Conservation (phyloP, 2,329 filamentous ascomycete genomes). For the Leptographium galeiforme region DNA sequence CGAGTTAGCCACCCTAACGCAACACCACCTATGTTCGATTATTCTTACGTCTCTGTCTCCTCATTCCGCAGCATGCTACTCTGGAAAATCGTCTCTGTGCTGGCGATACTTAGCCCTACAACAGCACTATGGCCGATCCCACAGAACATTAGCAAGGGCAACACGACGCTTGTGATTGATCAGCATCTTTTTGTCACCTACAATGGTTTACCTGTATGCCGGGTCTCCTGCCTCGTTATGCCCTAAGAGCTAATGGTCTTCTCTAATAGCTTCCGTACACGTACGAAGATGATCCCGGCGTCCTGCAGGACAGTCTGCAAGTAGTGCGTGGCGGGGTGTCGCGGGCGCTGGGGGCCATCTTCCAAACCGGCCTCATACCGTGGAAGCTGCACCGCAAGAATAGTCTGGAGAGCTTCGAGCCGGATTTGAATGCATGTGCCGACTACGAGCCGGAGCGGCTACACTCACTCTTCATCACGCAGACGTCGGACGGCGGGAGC, state of each 20-base stretch:
- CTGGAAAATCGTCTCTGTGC: slow-evolving; percentile 20
- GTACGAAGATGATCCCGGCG: slow-evolving; percentile 27
- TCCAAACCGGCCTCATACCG: slow-evolving; percentile 56
- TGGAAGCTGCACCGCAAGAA: slow-evolving; percentile 63
- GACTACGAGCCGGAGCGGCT: slow-evolving; percentile 32
- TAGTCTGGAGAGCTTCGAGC: slow-evolving; percentile 46
- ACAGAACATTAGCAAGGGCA: slow-evolving; percentile 34
- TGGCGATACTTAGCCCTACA: slow-evolving; percentile 25
- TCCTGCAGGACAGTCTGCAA: slow-evolving; percentile 32
- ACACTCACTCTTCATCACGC: slow-evolving; percentile 45
- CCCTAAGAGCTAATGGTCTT: slow-evolving; percentile 1
- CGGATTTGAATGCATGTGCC: slow-evolving; percentile 22
- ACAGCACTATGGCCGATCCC: slow-evolving; percentile 49
- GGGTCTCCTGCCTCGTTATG: slow-evolving; percentile 14
- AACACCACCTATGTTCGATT: no score
- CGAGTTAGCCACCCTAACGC: no score
- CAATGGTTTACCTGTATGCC: slow-evolving; percentile 43
- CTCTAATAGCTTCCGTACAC: slow-evolving; percentile 32
- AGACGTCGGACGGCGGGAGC: slow-evolving; percentile 40
- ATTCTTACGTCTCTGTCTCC: no score
- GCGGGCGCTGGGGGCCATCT: slow-evolving; percentile 50
- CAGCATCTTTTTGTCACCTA: slow-evolving; percentile 40
- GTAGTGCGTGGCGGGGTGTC: slow-evolving; percentile 43
- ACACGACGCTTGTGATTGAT: slow-evolving; percentile 38
- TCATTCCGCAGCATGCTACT: slow-evolving; percentile 12